phyloP scores from a whole-genome alignment of 768 basidiomycete species.

The Lanmaoa pseudosensibilis region DNA sequence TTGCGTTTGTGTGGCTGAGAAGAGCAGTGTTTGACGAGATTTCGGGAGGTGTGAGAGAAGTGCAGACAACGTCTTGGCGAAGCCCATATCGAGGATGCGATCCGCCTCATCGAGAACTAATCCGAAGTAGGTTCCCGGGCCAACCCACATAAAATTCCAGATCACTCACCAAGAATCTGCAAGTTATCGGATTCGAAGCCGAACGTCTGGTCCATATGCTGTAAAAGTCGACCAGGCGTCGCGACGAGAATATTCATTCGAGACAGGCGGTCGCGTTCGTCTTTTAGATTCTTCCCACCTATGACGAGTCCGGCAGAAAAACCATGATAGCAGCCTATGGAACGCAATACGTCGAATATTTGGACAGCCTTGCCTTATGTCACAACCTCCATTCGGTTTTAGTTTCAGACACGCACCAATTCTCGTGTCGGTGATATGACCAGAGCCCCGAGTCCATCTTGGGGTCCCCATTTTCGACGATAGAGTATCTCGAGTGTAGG shows the following conservation, averaged over 20 bases:
- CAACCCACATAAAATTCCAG: background rate
- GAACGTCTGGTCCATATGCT: constrained; percentile 98
- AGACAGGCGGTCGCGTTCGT: constrained; percentile 82
- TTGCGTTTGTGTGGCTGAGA: constrained; percentile 95
- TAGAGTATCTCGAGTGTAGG: constrained; percentile 66
- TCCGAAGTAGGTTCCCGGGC: background rate
- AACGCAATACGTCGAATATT: constrained; percentile 95
- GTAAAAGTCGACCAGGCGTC: constrained; percentile 90
- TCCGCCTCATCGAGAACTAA: constrained; percentile 96
- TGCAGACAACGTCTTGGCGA: constrained; percentile 83
- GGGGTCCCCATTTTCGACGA: constrained; percentile 67
- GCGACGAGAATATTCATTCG: constrained; percentile 99
- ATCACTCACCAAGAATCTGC: constrained; percentile 77
- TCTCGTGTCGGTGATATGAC: constrained; percentile 95
- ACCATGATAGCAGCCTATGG: constrained; percentile 85
- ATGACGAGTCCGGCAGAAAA: constrained; percentile 96
- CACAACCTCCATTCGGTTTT: background rate
- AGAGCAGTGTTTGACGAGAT: constrained; percentile 91
- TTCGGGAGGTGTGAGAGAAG: constrained; percentile 90
- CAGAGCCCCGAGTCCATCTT: constrained; percentile 80
- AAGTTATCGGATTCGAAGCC: constrained; percentile 91
- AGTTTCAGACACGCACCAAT: constrained; percentile 52
- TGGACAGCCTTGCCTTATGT: constrained; percentile 74
- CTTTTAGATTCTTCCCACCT: constrained; percentile 93
- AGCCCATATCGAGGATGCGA: constrained; percentile 95